phyloP scores from a whole-genome alignment of 2,329 filamentous ascomycete genomes.

The Didymella keratinophila region DNA sequence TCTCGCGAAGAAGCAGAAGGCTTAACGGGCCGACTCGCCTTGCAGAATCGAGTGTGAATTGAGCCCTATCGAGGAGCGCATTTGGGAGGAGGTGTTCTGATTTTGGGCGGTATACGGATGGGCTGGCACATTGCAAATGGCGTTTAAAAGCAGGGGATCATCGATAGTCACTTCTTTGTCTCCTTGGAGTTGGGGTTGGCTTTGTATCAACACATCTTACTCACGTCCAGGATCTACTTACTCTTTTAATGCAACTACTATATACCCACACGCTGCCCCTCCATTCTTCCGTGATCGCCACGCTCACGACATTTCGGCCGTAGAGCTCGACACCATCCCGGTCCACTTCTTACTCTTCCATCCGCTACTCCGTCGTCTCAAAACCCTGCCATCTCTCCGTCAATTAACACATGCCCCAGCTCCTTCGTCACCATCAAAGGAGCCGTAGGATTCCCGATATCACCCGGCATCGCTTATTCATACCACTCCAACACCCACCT shows the following conservation, averaged over 20 bases:
- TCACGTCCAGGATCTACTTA: neutral
- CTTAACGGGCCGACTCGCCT: slow-evolving; percentile 25
- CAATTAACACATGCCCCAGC: no score
- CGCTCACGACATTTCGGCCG: no score
- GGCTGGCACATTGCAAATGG: slow-evolving; percentile 4
- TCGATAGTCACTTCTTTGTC: slow-evolving; percentile 2
- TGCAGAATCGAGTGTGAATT: neutral
- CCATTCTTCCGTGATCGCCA: no score
- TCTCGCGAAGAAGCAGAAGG: slow-evolving; percentile 62
- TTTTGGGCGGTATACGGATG: slow-evolving; percentile 1
- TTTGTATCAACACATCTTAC: neutral
- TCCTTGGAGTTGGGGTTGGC: neutral
- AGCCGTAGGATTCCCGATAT: no score
- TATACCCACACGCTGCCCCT: neutral
- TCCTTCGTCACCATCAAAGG: no score
- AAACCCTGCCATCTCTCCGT: no score
- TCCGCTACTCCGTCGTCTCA: no score
- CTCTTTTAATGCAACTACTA: slow-evolving; percentile 5
- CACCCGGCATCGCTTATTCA: no score
- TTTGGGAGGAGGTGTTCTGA: slow-evolving; percentile 3
- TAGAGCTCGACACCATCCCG: no score
- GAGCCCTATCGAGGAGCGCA: neutral
- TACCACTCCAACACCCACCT: no score
- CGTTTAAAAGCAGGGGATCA: slow-evolving; percentile 8
- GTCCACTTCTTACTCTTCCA: no score